A percentile compares a stretch with the other conserved stretches of the same genome.
These are phyloP conservation scores for Alliaria petiolata DNA, from an alignment of 345 rosid species.

Conservation along the genomic window DNA sequence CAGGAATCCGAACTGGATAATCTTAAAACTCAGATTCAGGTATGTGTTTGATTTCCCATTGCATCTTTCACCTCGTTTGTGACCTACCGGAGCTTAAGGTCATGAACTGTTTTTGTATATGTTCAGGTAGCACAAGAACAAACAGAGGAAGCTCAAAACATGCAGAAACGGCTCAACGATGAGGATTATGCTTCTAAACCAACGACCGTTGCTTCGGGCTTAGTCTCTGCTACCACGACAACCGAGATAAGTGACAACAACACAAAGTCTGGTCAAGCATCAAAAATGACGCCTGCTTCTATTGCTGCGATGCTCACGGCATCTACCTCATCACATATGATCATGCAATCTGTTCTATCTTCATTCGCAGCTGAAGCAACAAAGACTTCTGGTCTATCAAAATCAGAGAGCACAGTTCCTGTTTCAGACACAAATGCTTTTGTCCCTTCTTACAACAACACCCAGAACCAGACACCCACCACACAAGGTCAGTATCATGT, in stretches of 20 bases:
- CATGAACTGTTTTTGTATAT: conserved; percentile 9
- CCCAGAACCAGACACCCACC: conserved; percentile 46
- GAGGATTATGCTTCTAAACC: conserved; percentile 47
- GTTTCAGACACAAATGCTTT: conserved; percentile 46
- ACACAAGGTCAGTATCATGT: conserved; percentile 62
- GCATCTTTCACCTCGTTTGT: background rate
- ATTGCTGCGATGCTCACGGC: conserved; percentile 99
- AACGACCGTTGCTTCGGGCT: too few relatives aligned
- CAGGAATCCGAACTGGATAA: conserved; percentile 89
- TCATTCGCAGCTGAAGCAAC: conserved; percentile 95
- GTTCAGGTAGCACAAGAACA: conserved; percentile 76
- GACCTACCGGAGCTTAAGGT: background rate
- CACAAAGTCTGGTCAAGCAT: conserved; percentile 45
- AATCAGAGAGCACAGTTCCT: conserved; percentile 42
- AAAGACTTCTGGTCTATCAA: conserved; percentile 52
- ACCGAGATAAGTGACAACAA: conserved; percentile 27
- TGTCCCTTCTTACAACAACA: conserved; percentile 42
- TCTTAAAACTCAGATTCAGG: conserved; percentile 84
- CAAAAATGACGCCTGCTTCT: conserved; percentile 72
- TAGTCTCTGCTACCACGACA: too few relatives aligned
- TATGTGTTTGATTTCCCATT: conserved; percentile 19
- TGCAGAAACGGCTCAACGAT: conserved; percentile 58
- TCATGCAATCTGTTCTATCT: conserved; percentile 88
- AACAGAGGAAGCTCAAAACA: conserved; percentile 62
- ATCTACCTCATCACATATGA: conserved; percentile 85